Conservation (phyloP, 257 asterid genomes). For the Eustoma russellianum region DNA sequence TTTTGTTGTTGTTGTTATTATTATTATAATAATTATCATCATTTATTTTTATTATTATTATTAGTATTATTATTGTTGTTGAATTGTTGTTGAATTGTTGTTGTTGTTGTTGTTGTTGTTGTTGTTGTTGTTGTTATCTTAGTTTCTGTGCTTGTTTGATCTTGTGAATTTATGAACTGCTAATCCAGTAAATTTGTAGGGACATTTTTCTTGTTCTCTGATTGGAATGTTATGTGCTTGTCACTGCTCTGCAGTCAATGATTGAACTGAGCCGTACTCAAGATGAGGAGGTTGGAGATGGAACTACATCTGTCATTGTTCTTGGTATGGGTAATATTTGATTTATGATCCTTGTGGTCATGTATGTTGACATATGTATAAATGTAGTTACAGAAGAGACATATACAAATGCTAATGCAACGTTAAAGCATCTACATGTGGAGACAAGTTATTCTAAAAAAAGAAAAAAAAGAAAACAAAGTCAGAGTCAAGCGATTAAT, state of each 20-base stretch:
- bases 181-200: not conserved
- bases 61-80: not conserved
- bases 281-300: constrained; percentile 99
- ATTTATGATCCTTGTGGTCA: not conserved
- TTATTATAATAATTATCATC: not conserved
- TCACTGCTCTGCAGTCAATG: constrained; percentile 66
- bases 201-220: constrained; percentile 3
- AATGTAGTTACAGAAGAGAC: not conserved
- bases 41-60: not conserved
- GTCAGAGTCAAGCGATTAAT: no score
- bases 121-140: no score
- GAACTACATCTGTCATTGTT: constrained; percentile 95
- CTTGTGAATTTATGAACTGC: not conserved
- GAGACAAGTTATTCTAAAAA: no score
- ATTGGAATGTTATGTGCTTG: constrained; percentile 11
- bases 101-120: no score
- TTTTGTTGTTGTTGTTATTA: no score
- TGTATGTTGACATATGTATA: not conserved
- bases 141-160: not conserved
- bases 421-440: no score
- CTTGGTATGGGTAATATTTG: constrained; percentile 54
- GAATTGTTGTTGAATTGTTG: no score
- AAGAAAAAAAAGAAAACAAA: no score
- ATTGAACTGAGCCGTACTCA: constrained; percentile 98
- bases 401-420: no score